Conservation (phyloP, 2,329 filamentous ascomycete genomes). For the Stylonectria norvegica region DNA sequence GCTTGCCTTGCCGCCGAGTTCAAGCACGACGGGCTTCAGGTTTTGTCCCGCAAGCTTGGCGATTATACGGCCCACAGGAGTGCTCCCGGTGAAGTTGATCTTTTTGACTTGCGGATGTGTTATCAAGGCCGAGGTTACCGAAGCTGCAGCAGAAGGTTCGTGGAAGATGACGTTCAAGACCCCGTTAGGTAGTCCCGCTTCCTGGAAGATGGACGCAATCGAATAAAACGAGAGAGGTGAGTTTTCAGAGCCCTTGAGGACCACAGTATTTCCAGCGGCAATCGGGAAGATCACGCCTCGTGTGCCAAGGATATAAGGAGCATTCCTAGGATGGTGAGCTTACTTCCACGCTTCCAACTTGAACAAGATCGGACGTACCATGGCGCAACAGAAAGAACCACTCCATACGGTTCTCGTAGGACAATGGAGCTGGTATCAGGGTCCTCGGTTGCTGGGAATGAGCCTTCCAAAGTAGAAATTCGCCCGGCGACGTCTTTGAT, state of each 20-base stretch:
- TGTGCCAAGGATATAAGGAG: conserved; percentile 52
- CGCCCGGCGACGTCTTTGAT: conserved; percentile 44
- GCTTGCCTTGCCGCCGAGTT: conserved; percentile 79
- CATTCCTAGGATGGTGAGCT: conserved; percentile 44
- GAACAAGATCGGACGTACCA: conserved; percentile 58
- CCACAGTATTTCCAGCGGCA: conserved; percentile 72
- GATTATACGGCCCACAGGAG: conserved; percentile 69
- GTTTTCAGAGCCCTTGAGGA: conserved; percentile 70
- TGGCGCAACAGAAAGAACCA: conserved; percentile 74
- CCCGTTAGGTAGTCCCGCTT: conserved; percentile 74
- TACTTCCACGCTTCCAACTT: too few species aligned
- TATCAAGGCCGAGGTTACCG: conserved; percentile 66
- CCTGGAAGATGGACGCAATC: conserved; percentile 61
- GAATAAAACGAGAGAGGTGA: conserved; percentile 62
- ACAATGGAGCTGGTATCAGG: conserved; percentile 53
- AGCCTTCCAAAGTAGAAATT: conserved; percentile 37
- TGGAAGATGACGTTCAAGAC: conserved; percentile 70
- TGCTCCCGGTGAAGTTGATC: conserved; percentile 83
- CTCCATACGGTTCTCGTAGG: conserved; percentile 73
- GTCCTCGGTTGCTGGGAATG: conserved; percentile 33
- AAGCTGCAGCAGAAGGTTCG: conserved; percentile 62
- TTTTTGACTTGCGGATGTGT: conserved; percentile 67
- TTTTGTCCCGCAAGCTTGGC: conserved; percentile 65
- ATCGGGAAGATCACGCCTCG: conserved; percentile 61
- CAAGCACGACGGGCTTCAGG: conserved; percentile 76